Evolutionary conservation across 2,329 filamentous ascomycete genomes (phyloP), one percentile per base, ranked within the genome.

Genomic region (Colletotrichum filicis): DNA sequence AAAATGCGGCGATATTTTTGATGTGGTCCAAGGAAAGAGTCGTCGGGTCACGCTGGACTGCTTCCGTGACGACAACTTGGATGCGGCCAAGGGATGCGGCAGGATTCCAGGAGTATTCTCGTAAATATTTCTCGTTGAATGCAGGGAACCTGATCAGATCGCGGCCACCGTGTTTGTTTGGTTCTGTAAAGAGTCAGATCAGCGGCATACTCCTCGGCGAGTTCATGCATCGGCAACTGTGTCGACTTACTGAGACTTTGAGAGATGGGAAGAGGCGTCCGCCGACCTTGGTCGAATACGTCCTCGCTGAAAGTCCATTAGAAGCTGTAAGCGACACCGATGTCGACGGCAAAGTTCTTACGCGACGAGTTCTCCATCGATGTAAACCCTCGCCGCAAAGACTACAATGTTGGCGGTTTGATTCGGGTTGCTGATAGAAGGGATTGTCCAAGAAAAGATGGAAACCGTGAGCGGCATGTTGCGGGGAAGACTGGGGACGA

Each of bases 1-100:
- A 92, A 81, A 97, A 97, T 16, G 89, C 89, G 28, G 95, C 89
- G 57, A 95, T 82, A 77, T 95, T 94, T 78, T 92, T 93, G 74
- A 93, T 85, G 53, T 91, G 86, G 77, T 94, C 91, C 75, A 93
- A 90, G 0, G 90, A 88, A 55, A 84, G 82, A 2, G 84, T 83
- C 1, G 83, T 68, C 2, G 84, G 89, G 72, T 88, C 86, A 49
- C 90, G 85, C 11, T 87, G 85, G 71, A 95, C 91, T 0, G 93
- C 92, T 79, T 96, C 94, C 60, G 93, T 91, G 71, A 97, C 88
- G 66, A 95, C 81, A 30, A 97, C 82, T 79, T 93, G 95, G 83
- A 97, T 92, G 8, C 94, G 90, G 7, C 94, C 94, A 24, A 92
- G 81, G 35, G 92, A 86, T 72, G 96, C 94, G 6, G 88, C 88